A percentile compares a stretch with the other conserved stretches of the same genome.
phyloP scores from a whole-genome alignment of 192 early-diverging fungal species.

The Umbelopsis isabellina region DNA sequence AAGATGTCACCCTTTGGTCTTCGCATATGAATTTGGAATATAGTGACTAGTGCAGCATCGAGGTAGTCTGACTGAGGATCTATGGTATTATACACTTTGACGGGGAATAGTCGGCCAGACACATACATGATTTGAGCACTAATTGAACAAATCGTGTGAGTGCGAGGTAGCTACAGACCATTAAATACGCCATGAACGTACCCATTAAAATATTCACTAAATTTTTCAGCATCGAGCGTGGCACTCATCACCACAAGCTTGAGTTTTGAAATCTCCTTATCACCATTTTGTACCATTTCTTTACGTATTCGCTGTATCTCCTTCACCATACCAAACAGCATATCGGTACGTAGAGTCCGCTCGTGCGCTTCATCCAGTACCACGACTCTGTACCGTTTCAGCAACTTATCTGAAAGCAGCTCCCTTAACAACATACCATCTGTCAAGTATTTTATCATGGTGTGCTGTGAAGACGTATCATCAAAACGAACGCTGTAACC shows the following conservation, averaged over 20 bases:
- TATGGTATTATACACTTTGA: conserved; percentile 76
- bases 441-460: conserved; percentile 92
- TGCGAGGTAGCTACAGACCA: not conserved
- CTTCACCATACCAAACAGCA: conserved; percentile 95
- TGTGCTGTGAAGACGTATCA: conserved; percentile 77
- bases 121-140: conserved; percentile 85
- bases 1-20: conserved; percentile 89
- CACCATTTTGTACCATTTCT: conserved; percentile 44
- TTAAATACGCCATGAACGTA: conserved; percentile 35
- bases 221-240: conserved; percentile 92
- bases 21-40: conserved; percentile 89
- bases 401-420: conserved; percentile 77
- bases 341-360: conserved; percentile 95
- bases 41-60: conserved; percentile 83
- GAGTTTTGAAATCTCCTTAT: conserved; percentile 57
- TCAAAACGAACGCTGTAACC: conserved; percentile 98
- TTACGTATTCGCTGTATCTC: conserved; percentile 74
- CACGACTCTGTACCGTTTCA: conserved; percentile 82
- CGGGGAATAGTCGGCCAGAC: conserved; percentile 89
- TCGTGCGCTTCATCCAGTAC: conserved; percentile 98
- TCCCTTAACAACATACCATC: conserved; percentile 97
- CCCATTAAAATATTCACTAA: conserved; percentile 87
- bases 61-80: conserved; percentile 91
- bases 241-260: conserved; percentile 97
- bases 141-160: not conserved